Evolutionary conservation across 176 grass and related monocot species (phyloP), one percentile per base, ranked within the genome.

Genomic region (Ensete glaucum): DNA sequence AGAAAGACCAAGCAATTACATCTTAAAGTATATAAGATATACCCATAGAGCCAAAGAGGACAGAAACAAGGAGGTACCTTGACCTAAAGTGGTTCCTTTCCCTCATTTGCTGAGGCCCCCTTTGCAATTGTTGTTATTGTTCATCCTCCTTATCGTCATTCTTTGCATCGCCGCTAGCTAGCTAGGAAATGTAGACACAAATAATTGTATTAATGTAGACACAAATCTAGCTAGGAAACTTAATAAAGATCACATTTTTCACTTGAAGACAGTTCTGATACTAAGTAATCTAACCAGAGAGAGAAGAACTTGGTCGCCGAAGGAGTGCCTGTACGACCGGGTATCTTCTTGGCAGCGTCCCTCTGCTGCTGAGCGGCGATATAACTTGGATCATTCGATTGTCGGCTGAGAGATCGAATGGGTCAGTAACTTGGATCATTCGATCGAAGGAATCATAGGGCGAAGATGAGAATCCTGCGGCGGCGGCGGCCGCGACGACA

Each of bases 281-380:
- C 17, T 19, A 62, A 15, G 17, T 9, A 17, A 62, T n/a, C 57
- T 21, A 15, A 17, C 10, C 20, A 7, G 2, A 62, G 20, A 62
- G 48, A 50, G 50, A 16, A 69, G 16, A 73, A 50, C 71, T 56
- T 73, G 26, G 67, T 29, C 51, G 71, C 11, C 71, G 71, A 4
- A 1, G 52, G 52, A 11, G 51, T 43, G 34, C 34, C n/a, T 20
- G 52, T 12, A 13, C 21, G 21, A 43, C 11, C 25, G 52, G 14
- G 22, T 0, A 23, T 13, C 51, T 73, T 73, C 71, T 57, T 73
- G 71, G 71, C 51, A 13, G 52, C 71, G 71, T 25, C 50, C 53
- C 55, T 73, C 53, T 73, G 71, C 71, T 19, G 52, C 22, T 73
- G 71, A 25, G 11, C 20, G 9, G 71, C 51, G 53, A 73, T 73